Conservation (phyloP, 257 asterid genomes). For the Verbena officinalis region DNA sequence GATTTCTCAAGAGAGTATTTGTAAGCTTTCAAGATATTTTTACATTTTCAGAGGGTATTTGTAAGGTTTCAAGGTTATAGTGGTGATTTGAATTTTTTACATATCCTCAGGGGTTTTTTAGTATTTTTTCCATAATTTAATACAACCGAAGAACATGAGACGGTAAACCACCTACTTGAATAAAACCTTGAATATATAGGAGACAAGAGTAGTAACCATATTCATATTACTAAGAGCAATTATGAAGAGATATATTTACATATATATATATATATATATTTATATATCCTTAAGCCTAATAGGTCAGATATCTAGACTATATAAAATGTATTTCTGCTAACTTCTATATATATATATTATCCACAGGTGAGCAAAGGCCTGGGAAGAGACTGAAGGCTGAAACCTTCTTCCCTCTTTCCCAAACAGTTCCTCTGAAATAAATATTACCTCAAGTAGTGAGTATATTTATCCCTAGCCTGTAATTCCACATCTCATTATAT, state of each 20-base stretch:
- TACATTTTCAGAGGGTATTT: no score
- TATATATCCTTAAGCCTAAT: conserved; percentile 21
- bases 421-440: conserved; percentile 37
- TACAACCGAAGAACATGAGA: background rate
- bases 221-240: background rate
- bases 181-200: background rate
- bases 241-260: conserved; percentile 5
- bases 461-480: conserved; percentile 34
- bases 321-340: conserved; percentile 32
- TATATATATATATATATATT: no score
- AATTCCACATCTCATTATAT: conserved; percentile 60
- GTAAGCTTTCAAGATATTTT: no score
- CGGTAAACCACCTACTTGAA: background rate
- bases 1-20: no score
- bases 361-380: conserved; percentile 38
- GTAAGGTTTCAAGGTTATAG: no score
- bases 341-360: conserved; percentile 32
- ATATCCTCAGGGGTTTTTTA: no score
- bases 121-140: no score
- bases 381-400: conserved; percentile 78
- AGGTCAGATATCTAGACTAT: conserved; percentile 34
- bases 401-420: conserved; percentile 90
- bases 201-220: no score
- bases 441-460: conserved; percentile 10
- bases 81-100: no score